Base-by-base conservation (phyloP, 1,284 basidiomycete species). In the Sanghuangporus weigelae region DNA sequence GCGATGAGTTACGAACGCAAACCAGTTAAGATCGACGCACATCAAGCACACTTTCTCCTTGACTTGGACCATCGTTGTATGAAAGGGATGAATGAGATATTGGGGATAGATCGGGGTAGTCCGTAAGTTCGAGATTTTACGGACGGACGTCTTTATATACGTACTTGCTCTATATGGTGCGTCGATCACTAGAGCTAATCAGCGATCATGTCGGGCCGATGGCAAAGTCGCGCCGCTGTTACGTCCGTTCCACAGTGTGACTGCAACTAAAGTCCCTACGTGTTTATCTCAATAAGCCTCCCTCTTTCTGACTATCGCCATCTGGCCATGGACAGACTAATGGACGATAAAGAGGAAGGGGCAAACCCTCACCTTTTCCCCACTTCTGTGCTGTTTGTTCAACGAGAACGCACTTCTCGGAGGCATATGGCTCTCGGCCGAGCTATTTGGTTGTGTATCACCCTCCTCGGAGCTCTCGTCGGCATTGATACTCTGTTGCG, bases 41-140 rank as follows among this genome's bases (percentile, higher is more conserved):
- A 95, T 94, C 67, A 95, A 81, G 75, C 93, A 95, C 76, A 95
- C 90, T 79, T 93, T 95, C 79, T 93, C 89, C 81, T 90, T 89
- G 63, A 88, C 82, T 73, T 85, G 66, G 42, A 42, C 44, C 63
- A 64, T 64, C 16, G 63, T 16, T 46, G 39, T 16, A 16, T 7
- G 19, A 16, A 40, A 26, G 56, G 40, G 19, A 48, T 19, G 56
- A 12, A 46, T 23, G 36, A 44, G 31, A 4, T 21, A 40, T 44
- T 26, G 56, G 21, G 40, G 56, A 57, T 57, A 57, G 56, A 48
- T 57, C 40, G 44, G 14, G 42, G 55, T 42, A 46, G 44, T 21
- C 36, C 57, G 44, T 46, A 59, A 48, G 12, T 31, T 59, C 26
- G 35, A 46, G 44, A 46, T 46, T 21, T 46, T 46, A n/a, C 44